These are phyloP conservation scores for Chiua sp. DNA, from an alignment of 1,284 basidiomycete genomes.

Conservation along the genomic window DNA sequence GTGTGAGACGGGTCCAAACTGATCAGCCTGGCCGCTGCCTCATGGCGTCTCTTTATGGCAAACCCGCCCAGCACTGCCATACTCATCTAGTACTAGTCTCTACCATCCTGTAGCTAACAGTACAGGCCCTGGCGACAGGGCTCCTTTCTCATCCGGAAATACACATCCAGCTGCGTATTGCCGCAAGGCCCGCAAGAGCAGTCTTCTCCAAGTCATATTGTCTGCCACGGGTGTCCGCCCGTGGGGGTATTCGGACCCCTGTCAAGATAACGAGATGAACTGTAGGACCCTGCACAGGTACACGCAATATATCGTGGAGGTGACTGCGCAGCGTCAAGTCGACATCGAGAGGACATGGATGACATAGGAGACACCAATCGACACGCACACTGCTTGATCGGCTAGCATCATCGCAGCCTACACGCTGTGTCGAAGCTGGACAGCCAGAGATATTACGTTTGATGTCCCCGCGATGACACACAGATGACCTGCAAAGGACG, in stretches of 20 bases:
- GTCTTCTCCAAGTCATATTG: too few species aligned
- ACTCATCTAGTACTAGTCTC: too few species aligned
- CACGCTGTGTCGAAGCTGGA: neutral
- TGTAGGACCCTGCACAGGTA: too few species aligned
- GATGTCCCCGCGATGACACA: neutral
- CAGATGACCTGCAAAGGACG: too few species aligned
- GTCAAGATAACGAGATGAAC: neutral
- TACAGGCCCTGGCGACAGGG: neutral
- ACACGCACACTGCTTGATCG: too few species aligned
- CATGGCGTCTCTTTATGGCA: constrained; percentile 25
- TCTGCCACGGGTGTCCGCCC: neutral
- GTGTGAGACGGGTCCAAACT: neutral
- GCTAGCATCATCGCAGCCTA: too few species aligned
- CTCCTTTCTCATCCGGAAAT: neutral
- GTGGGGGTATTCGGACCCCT: neutral
- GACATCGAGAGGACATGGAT: too few species aligned
- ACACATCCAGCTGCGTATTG: neutral
- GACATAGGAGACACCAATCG: too few species aligned
- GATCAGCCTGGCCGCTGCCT: constrained; percentile 29
- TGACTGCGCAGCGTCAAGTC: neutral
- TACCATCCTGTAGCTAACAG: too few species aligned
- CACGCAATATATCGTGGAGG: neutral
- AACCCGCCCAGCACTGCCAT: constrained; percentile 10
- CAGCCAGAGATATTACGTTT: neutral
- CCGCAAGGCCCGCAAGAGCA: neutral